Evolutionary conservation across 2,329 filamentous ascomycete species (phyloP).

Genomic region (Penicillium sp.): DNA sequence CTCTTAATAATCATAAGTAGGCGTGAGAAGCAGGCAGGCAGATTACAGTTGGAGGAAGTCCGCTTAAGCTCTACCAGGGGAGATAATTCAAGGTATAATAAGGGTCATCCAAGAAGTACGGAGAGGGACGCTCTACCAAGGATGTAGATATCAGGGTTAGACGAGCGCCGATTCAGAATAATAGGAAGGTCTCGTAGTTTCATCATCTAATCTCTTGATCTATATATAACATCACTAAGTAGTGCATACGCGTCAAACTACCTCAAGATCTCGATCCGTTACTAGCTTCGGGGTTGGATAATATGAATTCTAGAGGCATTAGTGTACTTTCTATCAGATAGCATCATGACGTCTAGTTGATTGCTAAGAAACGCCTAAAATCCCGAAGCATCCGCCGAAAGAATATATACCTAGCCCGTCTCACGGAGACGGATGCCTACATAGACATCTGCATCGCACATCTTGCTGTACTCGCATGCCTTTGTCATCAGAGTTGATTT

Average conservation of each 20-base stretch:
- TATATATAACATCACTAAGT: background rate
- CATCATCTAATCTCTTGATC: constrained; percentile 1
- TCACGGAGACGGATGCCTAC: too few relatives aligned
- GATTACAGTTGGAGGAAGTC: background rate
- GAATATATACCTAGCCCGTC: too few relatives aligned
- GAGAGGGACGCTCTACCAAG: too few relatives aligned
- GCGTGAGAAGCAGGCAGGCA: background rate
- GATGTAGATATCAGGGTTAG: background rate
- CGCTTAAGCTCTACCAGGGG: background rate
- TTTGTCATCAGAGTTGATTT: too few relatives aligned
- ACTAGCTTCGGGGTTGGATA: background rate
- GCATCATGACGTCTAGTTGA: too few relatives aligned
- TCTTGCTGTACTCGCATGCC: too few relatives aligned
- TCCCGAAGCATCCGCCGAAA: too few relatives aligned
- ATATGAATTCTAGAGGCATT: background rate
- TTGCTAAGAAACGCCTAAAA: too few relatives aligned
- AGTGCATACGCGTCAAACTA: background rate
- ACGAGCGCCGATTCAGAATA: background rate
- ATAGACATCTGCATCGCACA: too few relatives aligned
- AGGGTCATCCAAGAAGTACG: background rate
- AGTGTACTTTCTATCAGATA: background rate
- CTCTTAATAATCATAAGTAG: background rate
- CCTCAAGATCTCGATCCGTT: background rate
- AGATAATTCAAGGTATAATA: background rate
- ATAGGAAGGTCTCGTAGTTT: background rate